Percentiles rank a stretch among this genome's conserved stretches.
phyloP scores from a whole-genome alignment of 345 rosid species.

The Populus nigra region DNA sequence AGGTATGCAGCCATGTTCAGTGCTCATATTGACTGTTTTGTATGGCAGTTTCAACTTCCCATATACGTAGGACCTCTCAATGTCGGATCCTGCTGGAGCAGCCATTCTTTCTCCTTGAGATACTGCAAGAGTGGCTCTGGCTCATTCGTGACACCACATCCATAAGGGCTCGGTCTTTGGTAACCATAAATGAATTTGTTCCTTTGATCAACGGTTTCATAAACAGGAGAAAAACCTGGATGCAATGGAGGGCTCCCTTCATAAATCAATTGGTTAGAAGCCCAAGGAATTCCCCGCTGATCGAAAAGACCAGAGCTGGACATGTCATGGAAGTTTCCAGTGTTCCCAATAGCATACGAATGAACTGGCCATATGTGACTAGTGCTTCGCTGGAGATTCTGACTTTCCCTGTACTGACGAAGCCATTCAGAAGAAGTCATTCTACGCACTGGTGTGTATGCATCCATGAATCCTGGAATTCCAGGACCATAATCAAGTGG shows the following conservation, averaged over 20 bases:
- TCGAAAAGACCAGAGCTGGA: conserved; percentile 46
- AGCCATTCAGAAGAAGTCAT: conserved; percentile 94
- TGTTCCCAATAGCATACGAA: conserved; percentile 36
- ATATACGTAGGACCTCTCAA: conserved; percentile 50
- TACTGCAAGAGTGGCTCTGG: conserved; percentile 66
- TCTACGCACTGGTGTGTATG: conserved; percentile 44
- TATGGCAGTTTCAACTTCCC: conserved; percentile 39
- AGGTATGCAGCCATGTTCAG: not conserved
- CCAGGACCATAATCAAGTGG: conserved; percentile 27
- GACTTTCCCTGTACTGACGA: conserved; percentile 76
- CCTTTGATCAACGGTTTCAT: conserved; percentile 35
- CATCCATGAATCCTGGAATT: conserved; percentile 38
- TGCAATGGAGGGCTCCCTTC: conserved; percentile 22
- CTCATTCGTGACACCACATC: conserved; percentile 45
- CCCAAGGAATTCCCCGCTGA: conserved; percentile 47
- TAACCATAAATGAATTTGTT: conserved; percentile 43
- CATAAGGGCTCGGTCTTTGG: conserved; percentile 44
- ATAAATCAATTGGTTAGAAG: conserved; percentile 33
- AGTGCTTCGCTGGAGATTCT: conserved; percentile 40
- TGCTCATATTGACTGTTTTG: not conserved
- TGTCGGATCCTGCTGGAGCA: conserved; percentile 55
- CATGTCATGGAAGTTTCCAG: conserved; percentile 32
- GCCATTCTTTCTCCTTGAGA: conserved; percentile 76
- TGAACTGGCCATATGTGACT: conserved; percentile 32
- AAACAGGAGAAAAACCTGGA: conserved; percentile 27